Base-by-base conservation (phyloP, 2,329 filamentous ascomycete genomes). In the Nemania sp. region DNA sequence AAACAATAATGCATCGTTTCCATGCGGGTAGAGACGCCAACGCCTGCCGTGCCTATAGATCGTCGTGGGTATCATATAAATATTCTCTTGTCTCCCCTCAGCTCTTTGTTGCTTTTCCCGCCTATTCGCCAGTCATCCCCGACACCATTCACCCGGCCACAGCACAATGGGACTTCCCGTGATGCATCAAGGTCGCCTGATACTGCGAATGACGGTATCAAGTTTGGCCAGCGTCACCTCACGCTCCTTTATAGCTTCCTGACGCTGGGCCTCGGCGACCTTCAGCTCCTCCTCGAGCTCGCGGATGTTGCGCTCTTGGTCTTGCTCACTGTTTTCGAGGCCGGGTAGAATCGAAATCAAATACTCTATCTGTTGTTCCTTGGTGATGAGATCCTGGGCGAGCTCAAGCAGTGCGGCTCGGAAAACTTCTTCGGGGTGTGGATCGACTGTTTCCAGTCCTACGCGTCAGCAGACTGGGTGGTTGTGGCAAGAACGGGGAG, bases 341-440 rank as follows among this genome's bases (percentile, higher is more conserved):
- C 91, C 91, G 0, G 91, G 91, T 2, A 96, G 80, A 20, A 83
- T 85, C 15, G 87, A 89, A 59, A 94, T 90, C 49, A 95, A 78
- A 46, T 85, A 81, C 74, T 95, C 91, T 63, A 95, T 92, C 77
- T 94, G 90, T 77, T 93, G 90, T 69, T 92, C 89, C 71, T 93
- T 92, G 59, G 90, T 74, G 59, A 94, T 87, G 25, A 95, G 80
- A 72, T 94, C 91, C 63, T 85, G 84, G 39, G 90, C 89, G 54
- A 95, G 80, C 74, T 94, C 90, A 62, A 86, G 80, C 72, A 92
- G 83, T 48, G 88, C 85, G 2, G 84, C 83, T 57, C 83, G 81
- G 75, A 91, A 91, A 52, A 86, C 84, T 43, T 89, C 86, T 10
- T 83, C 76, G 0, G 85, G 79, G 25, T 89, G 80, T 2, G 88